Evolutionary conservation across 2,329 filamentous ascomycete species (phyloP), one percentile per base, ranked within the genome.

Genomic region (Lasiodiplodia hormozganensis): DNA sequence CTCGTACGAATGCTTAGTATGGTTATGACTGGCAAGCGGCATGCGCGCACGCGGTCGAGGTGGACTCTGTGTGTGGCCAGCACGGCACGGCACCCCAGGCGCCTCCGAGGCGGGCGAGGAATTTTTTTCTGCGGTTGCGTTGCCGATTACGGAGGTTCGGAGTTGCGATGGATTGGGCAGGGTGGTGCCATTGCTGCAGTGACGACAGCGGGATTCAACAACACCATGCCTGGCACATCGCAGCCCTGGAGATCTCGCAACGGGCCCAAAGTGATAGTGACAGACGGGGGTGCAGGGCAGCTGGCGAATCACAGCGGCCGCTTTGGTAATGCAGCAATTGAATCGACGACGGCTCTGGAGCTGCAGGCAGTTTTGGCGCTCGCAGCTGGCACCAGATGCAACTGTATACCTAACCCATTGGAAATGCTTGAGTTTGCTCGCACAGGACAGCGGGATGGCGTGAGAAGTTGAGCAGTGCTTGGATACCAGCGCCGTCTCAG

Each of bases 281-380:
- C 23, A 18, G 40, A 31, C 28, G 14, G 31, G 31, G 31, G 47
- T 47, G 25, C 10, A n/a, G 11, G 56, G 25, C 7, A 49, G 58
- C 60, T 36, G 58, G 58, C 58, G 58, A 62, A 62, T 62, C 58
- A 62, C 25, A 62, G 43, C 18, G 25, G 11, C 28, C 25, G 28
- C 38, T 64, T 64, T 64, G 43, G 28, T 64, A 62, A 62, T 52
- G 60, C 60, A 38, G 43, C 60, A 64, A 64, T 64, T 52, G 60
- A 64, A 52, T 31, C 18, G 23, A 14, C 28, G 28, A n/a, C 60
- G 14, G 28, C 28, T 14, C 43, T 38, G 4, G 43, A 38, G 47
- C 18, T 38, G 31, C n/a, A 25, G 60, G 60, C 28, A 11, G 51
- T 21, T 52, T 23, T 8, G 16, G 25, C 7, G 40, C 58, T 36